These are phyloP conservation scores for Puccinia coronata DNA, from an alignment of 1,284 basidiomycete genomes.

Conservation along the genomic window DNA sequence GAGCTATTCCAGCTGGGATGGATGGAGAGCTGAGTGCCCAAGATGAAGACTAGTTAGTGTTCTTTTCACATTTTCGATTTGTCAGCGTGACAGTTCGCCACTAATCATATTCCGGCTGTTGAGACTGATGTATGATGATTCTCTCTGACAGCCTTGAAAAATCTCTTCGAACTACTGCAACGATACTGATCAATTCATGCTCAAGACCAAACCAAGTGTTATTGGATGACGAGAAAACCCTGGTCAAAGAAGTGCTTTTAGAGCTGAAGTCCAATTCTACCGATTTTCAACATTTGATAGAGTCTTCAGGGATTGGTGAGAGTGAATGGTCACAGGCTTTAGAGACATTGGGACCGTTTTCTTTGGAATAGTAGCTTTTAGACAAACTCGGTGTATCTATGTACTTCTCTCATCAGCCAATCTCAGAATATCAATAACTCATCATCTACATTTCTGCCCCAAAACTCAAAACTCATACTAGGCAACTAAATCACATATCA, in stretches of 20 bases:
- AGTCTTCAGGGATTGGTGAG: constrained; percentile 33
- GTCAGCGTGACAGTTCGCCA: background rate
- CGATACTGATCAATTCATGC: constrained; percentile 28
- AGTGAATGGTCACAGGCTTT: constrained; percentile 40
- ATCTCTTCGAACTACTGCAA: constrained; percentile 28
- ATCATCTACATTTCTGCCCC: background rate
- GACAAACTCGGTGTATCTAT: background rate
- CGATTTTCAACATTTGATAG: background rate
- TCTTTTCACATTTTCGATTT: background rate
- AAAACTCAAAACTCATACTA: no score
- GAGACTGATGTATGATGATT: background rate
- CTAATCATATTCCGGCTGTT: background rate
- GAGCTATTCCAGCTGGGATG: constrained; percentile 37
- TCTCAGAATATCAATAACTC: background rate
- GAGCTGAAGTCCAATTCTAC: constrained; percentile 11
- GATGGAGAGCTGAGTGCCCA: constrained; percentile 38
- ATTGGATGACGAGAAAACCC: constrained; percentile 15
- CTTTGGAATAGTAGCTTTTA: background rate
- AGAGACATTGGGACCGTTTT: background rate
- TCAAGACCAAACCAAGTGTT: constrained; percentile 16
- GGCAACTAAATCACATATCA: no score
- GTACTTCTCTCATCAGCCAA: background rate
- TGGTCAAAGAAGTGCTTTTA: constrained; percentile 2
- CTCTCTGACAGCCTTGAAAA: constrained; percentile 26
- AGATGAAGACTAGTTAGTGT: constrained; percentile 45